These are phyloP conservation scores for Lineolata rhizophorae DNA, from an alignment of 495 filamentous ascomycete genomes.

Conservation along the genomic window DNA sequence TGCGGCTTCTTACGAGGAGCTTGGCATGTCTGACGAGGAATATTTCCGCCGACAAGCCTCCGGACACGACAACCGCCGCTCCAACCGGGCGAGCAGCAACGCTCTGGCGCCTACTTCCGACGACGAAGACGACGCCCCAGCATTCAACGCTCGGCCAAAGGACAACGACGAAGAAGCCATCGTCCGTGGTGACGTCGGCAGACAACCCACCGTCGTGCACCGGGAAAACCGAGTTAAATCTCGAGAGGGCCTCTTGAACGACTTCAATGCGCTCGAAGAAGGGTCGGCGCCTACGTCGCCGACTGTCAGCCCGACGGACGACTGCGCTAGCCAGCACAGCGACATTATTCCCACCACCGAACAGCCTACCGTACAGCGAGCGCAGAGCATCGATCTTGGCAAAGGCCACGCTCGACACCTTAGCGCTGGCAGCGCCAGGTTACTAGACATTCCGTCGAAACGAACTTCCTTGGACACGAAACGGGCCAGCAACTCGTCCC, in stretches of 20 bases:
- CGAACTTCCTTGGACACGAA: no score
- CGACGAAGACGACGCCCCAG: constrained; percentile 13
- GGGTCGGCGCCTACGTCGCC: not conserved
- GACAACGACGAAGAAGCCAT: constrained; percentile 7
- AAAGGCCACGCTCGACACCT: constrained; percentile 43
- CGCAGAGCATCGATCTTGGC: constrained; percentile 41
- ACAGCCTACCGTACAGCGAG: constrained; percentile 26
- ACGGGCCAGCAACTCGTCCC: no score
- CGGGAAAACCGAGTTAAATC: constrained; percentile 35
- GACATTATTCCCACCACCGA: constrained; percentile 8
- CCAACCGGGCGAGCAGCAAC: constrained; percentile 19
- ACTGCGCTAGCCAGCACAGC: constrained; percentile 5
- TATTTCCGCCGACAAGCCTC: constrained; percentile 35
- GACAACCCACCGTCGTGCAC: constrained; percentile 32
- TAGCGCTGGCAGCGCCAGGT: constrained; percentile 49
- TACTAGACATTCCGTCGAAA: constrained; percentile 41
- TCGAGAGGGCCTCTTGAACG: constrained; percentile 44
- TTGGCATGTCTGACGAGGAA: constrained; percentile 40
- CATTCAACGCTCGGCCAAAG: not conserved
- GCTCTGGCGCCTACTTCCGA: constrained; percentile 16
- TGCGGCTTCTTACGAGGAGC: constrained; percentile 31
- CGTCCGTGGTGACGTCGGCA: constrained; percentile 31
- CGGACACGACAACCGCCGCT: constrained; percentile 14
- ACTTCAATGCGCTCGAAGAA: constrained; percentile 25
- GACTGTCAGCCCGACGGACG: not conserved